phyloP scores from a whole-genome alignment of 2,329 filamentous ascomycete genomes.

The Botrytis tulipae region DNA sequence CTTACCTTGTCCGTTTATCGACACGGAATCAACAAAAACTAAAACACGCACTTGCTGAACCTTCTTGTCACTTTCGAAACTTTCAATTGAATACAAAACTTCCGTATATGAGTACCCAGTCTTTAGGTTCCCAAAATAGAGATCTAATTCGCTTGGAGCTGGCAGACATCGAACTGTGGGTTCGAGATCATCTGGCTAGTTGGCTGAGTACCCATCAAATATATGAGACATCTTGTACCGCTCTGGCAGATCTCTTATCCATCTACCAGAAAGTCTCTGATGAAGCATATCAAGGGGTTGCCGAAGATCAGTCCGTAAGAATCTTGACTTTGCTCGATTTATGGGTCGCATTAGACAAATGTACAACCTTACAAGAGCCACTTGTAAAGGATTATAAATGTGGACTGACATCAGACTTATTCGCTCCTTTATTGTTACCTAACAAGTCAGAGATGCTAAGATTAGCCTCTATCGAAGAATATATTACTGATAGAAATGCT shows the following conservation, averaged over 20 bases:
- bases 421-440: conserved; percentile 48
- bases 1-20: background rate
- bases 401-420: conserved; percentile 42
- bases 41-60: background rate
- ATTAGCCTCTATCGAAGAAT: conserved; percentile 47
- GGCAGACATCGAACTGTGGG: conserved; percentile 50
- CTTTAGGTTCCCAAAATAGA: no score
- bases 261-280: conserved; percentile 39
- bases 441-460: conserved; percentile 46
- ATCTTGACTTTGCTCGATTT: conserved; percentile 55
- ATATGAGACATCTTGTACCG: conserved; percentile 33
- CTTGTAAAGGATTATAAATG: conserved; percentile 49
- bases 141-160: conserved; percentile 31
- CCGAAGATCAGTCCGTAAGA: conserved; percentile 53
- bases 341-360: conserved; percentile 57
- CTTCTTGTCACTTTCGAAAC: no score
- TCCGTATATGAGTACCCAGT: no score
- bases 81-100: no score
- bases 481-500: conserved; percentile 40
- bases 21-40: background rate
- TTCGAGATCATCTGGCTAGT: conserved; percentile 40
- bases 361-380: conserved; percentile 41
- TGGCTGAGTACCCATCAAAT: conserved; percentile 26
- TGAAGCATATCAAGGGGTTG: conserved; percentile 41
- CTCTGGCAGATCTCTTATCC: conserved; percentile 37